Percentiles rank a stretch among this genome's conserved stretches.
These are phyloP conservation scores for Beauveria sp. DNA, from an alignment of 2,329 filamentous ascomycete genomes.

Conservation along the genomic window DNA sequence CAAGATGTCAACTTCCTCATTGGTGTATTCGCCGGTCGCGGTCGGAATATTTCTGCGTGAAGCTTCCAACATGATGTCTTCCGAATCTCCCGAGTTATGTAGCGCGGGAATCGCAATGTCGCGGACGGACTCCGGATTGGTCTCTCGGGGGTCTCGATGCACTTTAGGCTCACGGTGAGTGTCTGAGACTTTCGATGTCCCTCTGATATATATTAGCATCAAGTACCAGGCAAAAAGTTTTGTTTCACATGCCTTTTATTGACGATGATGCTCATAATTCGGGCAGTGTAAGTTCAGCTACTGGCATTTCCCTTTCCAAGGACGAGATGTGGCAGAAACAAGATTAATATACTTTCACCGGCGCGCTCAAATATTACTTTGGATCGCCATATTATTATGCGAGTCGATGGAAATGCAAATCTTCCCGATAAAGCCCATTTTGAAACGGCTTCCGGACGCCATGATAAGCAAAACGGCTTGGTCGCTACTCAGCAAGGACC, in stretches of 20 bases:
- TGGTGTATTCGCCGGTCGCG: background rate
- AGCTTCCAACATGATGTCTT: background rate
- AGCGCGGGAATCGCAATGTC: background rate
- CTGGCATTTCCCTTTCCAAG: background rate
- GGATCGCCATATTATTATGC: conserved; percentile 1
- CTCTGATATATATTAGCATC: too few species aligned
- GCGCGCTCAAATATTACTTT: background rate
- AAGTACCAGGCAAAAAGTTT: too few species aligned
- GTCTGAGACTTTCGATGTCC: too few species aligned
- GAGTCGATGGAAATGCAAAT: background rate
- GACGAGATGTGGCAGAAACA: background rate
- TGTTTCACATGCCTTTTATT: too few species aligned
- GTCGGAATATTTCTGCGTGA: background rate
- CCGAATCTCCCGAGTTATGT: background rate
- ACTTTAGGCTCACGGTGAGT: too few species aligned
- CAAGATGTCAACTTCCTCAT: background rate
- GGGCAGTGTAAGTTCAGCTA: background rate
- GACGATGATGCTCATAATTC: background rate
- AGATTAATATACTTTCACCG: background rate
- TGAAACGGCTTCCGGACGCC: conserved; percentile 1
- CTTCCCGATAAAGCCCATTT: background rate
- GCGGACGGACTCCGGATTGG: too few species aligned
- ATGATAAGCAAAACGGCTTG: background rate
- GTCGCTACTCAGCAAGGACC: background rate
- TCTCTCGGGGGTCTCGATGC: too few species aligned